Percentiles rank a stretch among this genome's conserved stretches.
Conservation (phyloP, 1,284 basidiomycete species). For the Apiotrichum montevideense region DNA sequence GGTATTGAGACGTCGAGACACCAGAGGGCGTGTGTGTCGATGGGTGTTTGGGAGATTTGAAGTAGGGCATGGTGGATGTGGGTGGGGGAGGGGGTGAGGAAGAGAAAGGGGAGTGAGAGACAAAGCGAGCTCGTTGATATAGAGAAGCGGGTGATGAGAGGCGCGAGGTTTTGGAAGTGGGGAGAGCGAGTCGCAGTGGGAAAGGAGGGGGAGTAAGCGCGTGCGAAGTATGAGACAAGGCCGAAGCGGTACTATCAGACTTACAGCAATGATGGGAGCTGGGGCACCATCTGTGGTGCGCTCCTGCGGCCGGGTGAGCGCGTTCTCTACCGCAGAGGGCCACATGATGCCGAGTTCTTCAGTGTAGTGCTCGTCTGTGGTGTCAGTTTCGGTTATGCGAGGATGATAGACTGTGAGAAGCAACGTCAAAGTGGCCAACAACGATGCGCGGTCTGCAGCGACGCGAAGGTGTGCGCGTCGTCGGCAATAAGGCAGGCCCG, state of each 20-base stretch:
- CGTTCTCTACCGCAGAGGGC: constrained; percentile 14
- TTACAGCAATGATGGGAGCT: not conserved
- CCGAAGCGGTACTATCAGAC: not conserved
- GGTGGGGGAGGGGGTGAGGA: not conserved
- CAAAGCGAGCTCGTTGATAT: not conserved
- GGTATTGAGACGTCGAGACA: not conserved
- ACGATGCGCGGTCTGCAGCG: too few species aligned
- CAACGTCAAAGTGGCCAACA: not conserved
- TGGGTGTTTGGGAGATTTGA: not conserved
- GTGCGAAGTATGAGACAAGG: not conserved
- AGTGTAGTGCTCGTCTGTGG: constrained; percentile 11
- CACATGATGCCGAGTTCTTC: constrained; percentile 18
- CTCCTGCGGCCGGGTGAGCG: constrained; percentile 3
- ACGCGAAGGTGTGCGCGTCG: too few species aligned
- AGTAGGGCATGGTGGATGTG: not conserved
- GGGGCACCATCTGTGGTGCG: not conserved
- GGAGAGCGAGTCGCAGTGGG: too few species aligned
- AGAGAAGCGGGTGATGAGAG: too few species aligned
- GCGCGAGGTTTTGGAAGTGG: too few species aligned
- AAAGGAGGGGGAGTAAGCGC: too few species aligned
- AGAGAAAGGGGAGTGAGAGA: not conserved
- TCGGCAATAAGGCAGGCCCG: too few species aligned
- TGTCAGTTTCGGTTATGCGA: too few species aligned
- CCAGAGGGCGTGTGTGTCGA: not conserved
- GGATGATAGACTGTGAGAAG: not conserved